Conservation (phyloP, 371 early-diverging fungal species). For the Syncephalastrum sp. region DNA sequence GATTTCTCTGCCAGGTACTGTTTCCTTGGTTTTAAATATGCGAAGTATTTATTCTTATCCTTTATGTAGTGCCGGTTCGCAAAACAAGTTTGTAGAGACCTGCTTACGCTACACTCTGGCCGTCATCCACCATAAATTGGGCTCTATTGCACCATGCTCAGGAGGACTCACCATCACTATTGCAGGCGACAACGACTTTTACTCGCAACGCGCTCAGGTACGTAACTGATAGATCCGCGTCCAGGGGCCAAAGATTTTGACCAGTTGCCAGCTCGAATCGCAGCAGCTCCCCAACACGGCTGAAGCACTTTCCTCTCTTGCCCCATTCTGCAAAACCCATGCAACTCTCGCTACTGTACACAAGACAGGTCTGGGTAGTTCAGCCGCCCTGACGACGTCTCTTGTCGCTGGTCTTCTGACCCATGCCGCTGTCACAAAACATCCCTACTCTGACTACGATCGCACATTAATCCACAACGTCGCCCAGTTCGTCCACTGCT, state of each 20-base stretch:
- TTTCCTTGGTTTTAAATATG: not conserved
- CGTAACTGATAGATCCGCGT: constrained; percentile 27
- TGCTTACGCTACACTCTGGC: constrained; percentile 30
- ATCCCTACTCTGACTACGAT: constrained; percentile 24
- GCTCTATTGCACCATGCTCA: no score
- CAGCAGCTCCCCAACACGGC: constrained; percentile 53
- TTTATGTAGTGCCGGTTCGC: not conserved
- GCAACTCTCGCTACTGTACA: constrained; percentile 75
- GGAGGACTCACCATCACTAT: constrained; percentile 69
- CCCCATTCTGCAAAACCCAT: constrained; percentile 69
- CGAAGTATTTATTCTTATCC: no score
- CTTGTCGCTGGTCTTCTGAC: constrained; percentile 77
- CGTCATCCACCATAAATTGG: constrained; percentile 21
- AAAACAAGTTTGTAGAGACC: constrained; percentile 42
- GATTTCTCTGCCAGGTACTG: constrained; percentile 22
- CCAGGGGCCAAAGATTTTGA: not conserved
- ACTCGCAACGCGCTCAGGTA: constrained; percentile 82
- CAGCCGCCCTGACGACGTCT: constrained; percentile 91
- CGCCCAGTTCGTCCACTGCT: constrained; percentile 91
- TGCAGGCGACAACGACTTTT: constrained; percentile 92
- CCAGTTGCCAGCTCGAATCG: constrained; percentile 37
- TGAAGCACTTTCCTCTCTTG: constrained; percentile 58
- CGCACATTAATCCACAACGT: constrained; percentile 71
- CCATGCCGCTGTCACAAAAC: constrained; percentile 54
- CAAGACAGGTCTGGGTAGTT: constrained; percentile 96